Percentiles rank a stretch among this genome's conserved stretches.
Conservation (phyloP, 495 filamentous ascomycete species). For the Sporormia fimetaria region DNA sequence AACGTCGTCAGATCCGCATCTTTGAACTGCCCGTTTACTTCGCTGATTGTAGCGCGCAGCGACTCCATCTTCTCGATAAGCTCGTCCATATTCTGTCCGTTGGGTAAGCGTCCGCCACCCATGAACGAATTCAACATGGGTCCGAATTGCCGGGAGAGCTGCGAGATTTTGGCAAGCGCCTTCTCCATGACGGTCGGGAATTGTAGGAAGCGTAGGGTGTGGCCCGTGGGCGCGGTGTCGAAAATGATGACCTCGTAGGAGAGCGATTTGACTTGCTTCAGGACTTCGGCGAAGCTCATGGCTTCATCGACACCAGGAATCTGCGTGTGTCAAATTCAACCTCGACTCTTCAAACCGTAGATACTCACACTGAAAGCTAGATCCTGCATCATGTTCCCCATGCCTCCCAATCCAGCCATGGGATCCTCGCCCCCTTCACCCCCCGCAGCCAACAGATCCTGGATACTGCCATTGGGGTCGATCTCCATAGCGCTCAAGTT, state of each 20-base stretch:
- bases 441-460: constrained; percentile 77
- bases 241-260: constrained; percentile 98
- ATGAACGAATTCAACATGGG: constrained; percentile 91
- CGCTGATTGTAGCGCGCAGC: constrained; percentile 79
- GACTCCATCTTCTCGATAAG: constrained; percentile 89
- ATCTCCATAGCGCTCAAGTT: constrained; percentile 99
- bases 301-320: constrained; percentile 98
- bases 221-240: constrained; percentile 97
- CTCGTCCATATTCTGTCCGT: constrained; percentile 81
- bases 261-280: constrained; percentile 99
- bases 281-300: constrained; percentile 97
- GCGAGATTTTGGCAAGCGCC: constrained; percentile 88
- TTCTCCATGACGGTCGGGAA: constrained; percentile 98
- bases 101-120: constrained; percentile 74
- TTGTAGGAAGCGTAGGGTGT: constrained; percentile 97
- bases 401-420: constrained; percentile 50
- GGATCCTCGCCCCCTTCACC: constrained; percentile 62
- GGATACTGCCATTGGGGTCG: constrained; percentile 94
- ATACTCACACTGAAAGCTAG: constrained; percentile 54
- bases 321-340: constrained; percentile 37
- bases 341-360: neutral
- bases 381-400: constrained; percentile 67
- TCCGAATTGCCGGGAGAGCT: constrained; percentile 86
- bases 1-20: constrained; percentile 93
- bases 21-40: constrained; percentile 98